Evolutionary conservation across 257 asterid genomes (phyloP), one percentile per base, ranked within the genome.

Genomic region (Nicotiana knightiana): DNA sequence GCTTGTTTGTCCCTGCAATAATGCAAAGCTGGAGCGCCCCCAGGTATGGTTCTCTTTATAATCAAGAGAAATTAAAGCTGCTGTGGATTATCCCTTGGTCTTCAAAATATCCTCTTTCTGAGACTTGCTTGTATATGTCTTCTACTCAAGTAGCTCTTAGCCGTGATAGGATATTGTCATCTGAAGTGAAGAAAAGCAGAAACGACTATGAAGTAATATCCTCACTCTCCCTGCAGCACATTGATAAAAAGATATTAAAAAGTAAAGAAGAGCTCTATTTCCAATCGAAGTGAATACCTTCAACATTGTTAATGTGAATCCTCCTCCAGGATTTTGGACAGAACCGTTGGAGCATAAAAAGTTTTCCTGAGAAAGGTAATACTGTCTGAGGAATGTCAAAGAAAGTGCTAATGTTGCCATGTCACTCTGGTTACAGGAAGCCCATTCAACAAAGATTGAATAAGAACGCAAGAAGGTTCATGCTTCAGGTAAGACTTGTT

Each of bases 1-100:
- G 92, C 97, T 35, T 88, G 95, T 24, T 89, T 85, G 21, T 89
- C 80, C 13, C 62, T 91, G 88, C 62, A 87, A 64, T 3, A 87
- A 55, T 64, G 70, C n/a, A 64, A 64, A 28, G n/a, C n/a, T 5
- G 70, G 21, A 64, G 93, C 82, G 93, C 97, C 91, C 39, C 94
- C 94, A 0, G 92, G 88, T 21, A 89, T 86, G 1, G 88, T 90
- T 84, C 81, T 88, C 86, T 77, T 88, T 77, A 66, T 88, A n/a
- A 86, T 79, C 71, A 88, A 81, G 21, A 81, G 80, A 65, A 81
- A 89, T 85, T 32, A 79, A 81, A 17, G 86, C 80, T 62, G 86
- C 55, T 16, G 83, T 66, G 67, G 88, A 66, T 75, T 79, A n/a
- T 30, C 33, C 71, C 43, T 15, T 30, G 46, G 35, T 30, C 43